Base-by-base conservation (phyloP, 768 basidiomycete species). In the Paxillus ammoniavirescens region DNA sequence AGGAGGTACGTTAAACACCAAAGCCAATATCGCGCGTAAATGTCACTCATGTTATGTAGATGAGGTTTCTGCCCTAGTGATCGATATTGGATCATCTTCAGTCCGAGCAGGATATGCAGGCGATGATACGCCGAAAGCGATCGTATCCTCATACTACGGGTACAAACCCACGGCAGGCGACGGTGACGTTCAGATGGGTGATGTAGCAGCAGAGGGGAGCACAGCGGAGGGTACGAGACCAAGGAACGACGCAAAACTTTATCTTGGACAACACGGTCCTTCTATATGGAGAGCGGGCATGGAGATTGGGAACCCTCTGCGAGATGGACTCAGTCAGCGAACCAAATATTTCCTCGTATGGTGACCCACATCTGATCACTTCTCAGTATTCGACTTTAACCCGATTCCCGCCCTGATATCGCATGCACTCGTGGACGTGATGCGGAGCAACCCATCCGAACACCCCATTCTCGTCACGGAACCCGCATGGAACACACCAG, bases 81-180 rank as follows among this genome's bases (percentile, higher is more conserved):
- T 99, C 36, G 97, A 99, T 75, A 89, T 98, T 66, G 97, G 97
- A 28, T 78, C 90, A 10, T 88, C 89, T 23, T 89, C 93, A 8
- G 75, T 95, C 50, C 87, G 97, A 67, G 93, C 93, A 10, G 97
- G 97, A 49, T 97, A 98, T 70, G 96, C 97, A 10, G 97, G 97
- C 43, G 96, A 98, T 72, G 97, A 98, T 65, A 83, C 89, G 10
- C 97, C 97, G 15, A 92, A 93, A 72, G 89, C 91, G 15, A 85
- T 98, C 56, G 83, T 96, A 58, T 90, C 97, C 8, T 90, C 94
- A 3, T 79, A 83, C 42, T 98, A 93, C 71, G 95, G 95, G 31
- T 94, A 85, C 69, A 80, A 80, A 40, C 74, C 72, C 53, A 69
- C 71, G 41, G 59, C 70, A 6, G 61, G 63, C 7, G 70, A 70